Base-by-base conservation (phyloP, 2,329 filamentous ascomycete species). In the Phialemoniopsis sp. region DNA sequence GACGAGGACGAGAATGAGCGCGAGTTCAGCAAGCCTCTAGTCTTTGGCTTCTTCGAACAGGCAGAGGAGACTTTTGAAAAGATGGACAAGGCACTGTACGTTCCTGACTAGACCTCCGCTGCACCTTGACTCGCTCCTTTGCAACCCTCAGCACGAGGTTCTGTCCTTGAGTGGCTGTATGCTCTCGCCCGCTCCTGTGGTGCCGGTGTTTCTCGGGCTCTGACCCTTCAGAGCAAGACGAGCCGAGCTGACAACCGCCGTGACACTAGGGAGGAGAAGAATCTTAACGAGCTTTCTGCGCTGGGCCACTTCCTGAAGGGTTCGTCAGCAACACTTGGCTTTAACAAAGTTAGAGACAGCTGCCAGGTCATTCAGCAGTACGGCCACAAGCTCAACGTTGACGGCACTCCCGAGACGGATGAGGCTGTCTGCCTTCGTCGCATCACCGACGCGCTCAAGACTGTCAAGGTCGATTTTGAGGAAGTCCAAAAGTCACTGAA, bases 321-420 rank as follows among this genome's bases (percentile, higher is more conserved):
- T 44, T 97, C 91, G 7, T 96, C 91, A 8, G 91, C 93, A 30
- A 96, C 93, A 4, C 77, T 98, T 39, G 93, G 93, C 34, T 78
- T 97, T 40, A 84, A 78, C 54, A 94, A 94, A 63, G 85, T 98
- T 54, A 87, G 89, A 61, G 89, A 96, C 56, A 85, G 81, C 46
- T 98, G 93, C 68, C 90, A 97, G 67, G 89, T 94, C 72, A 96
- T 98, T 55, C 91, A 98, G 64, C 85, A 95, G 57, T 94, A 83
- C 60, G 91, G 91, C 50, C 85, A 86, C 55, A 73, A 78, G 54
- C 88, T 90, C 64, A 89, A 91, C 51, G 78, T 87, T 44, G 83
- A 86, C 32, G 89, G 89, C 32, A 74, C 71, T 6, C 67, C 72
- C 41, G 81, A 88, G 57, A 67, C 70, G 3, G 80, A 94, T 53